A percentile compares a stretch with the other conserved stretches of the same genome.
phyloP scores from a whole-genome alignment of 352 stramenopile genomes.

The Phytophthora pini region DNA sequence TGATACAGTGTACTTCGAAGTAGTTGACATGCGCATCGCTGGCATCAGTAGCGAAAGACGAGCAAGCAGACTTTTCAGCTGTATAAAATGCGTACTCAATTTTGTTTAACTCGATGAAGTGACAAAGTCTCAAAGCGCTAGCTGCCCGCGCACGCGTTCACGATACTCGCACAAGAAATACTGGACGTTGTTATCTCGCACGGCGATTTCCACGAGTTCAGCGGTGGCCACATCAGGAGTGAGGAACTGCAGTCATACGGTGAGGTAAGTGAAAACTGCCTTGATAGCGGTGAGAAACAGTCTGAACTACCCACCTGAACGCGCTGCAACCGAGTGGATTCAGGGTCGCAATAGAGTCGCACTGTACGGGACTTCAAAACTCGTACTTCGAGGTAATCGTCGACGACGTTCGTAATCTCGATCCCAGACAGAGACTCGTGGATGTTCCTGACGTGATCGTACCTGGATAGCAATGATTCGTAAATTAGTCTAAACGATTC shows the following conservation, averaged over 20 bases:
- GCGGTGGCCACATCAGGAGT: constrained; percentile 26
- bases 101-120: constrained; percentile 6
- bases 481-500: constrained; percentile 2
- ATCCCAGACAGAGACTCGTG: constrained; percentile 61
- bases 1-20: not conserved
- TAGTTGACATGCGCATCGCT: not conserved
- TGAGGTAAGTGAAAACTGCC: constrained; percentile 8
- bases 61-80: constrained; percentile 1
- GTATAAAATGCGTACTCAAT: constrained; percentile 27
- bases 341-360: constrained; percentile 64
- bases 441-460: constrained; percentile 66
- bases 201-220: constrained; percentile 60
- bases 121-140: constrained; percentile 10
- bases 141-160: constrained; percentile 45
- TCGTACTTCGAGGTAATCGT: constrained; percentile 68
- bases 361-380: constrained; percentile 60
- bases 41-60: not conserved
- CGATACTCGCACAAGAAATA: constrained; percentile 70
- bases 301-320: constrained; percentile 53
- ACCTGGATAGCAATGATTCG: constrained; percentile 43
- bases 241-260: constrained; percentile 6
- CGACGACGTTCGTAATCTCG: constrained; percentile 59
- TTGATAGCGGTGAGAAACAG: not conserved
- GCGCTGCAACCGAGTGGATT: constrained; percentile 58
- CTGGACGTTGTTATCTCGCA: constrained; percentile 68